Evolutionary conservation across 2,329 filamentous ascomycete species (phyloP).

Genomic region (Alternaria dauci): DNA sequence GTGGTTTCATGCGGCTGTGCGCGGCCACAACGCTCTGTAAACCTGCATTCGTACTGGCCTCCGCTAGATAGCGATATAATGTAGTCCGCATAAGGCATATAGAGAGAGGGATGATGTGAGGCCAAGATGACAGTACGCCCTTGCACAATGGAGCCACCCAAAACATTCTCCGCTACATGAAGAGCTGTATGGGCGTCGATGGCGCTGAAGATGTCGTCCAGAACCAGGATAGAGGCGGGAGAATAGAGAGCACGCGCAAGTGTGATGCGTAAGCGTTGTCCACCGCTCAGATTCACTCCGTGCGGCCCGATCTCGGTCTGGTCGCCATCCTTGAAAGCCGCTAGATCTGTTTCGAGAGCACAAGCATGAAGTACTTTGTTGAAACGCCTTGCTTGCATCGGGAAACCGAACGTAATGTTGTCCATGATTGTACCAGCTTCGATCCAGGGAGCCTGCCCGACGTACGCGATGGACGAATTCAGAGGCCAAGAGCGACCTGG

Average conservation of each 20-base stretch:
- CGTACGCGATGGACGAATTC: neutral
- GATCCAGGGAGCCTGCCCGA: conserved; percentile 1
- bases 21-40: neutral
- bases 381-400: neutral
- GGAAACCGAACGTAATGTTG: neutral
- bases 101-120: neutral
- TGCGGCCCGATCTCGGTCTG: neutral
- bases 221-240: neutral
- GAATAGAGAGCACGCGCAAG: conserved; percentile 6
- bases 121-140: neutral
- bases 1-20: neutral
- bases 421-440: neutral
- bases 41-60: neutral
- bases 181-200: conserved; percentile 2
- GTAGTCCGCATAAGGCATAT: neutral
- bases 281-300: neutral
- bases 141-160: neutral
- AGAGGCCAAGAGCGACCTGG: neutral
- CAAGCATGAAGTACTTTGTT: neutral
- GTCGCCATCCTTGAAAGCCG: neutral
- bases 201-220: conserved; percentile 5
- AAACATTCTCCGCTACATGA: neutral
- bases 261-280: neutral
- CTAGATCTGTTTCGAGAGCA: neutral
- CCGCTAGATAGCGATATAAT: neutral